Evolutionary conservation across 768 basidiomycete genomes (phyloP), one percentile per base, ranked within the genome.

Genomic region (Hypholoma fasciculare): DNA sequence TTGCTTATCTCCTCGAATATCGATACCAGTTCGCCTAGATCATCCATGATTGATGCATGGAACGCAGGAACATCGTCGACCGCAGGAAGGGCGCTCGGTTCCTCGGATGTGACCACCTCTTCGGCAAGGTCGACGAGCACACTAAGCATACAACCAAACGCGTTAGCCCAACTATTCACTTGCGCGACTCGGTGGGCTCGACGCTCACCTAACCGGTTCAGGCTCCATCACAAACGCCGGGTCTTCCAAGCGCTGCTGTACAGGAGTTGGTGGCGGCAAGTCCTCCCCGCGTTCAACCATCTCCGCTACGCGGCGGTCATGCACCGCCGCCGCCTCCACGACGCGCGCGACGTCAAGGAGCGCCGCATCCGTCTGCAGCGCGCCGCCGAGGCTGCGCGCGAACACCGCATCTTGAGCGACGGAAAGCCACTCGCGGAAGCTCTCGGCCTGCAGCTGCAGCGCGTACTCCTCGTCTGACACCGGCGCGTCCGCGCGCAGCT

Each of bases 381-480:
- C 79, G 4, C 62, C 62, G n/a, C 72, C 73, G 8, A 85, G 60
- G 56, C 78, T 82, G 53, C 64, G 67, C 0, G 83, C 82, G 8
- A 80, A 63, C 13, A 64, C 66, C 9, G 68, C 56, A 59, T 83
- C 82, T 2, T 70, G 65, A 34, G 77, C 65, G 14, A 66, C 46
- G 0, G 60, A 64, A 3, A 78, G 57, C 44, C 72, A 57, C 13
- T 63, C 58, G 7, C 67, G 56, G 6, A 80, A 54, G 12, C 74
- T 71, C 27, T 78, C 71, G 4, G 70, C 69, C 54, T 81, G 80
- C 1, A 79, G 37, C 40, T 72, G 70, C 7, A 82, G 66, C 0
- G 84, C 84, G 11, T 75, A 54, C 38, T 81, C 79, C 42, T 78
- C 76, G 62, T 86, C 83, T 0, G 73, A 67, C 6, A 66, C 64